Evolutionary conservation across 169 alveolate genomes (phyloP).

Genomic region (Cryptosporidium baileyi): DNA sequence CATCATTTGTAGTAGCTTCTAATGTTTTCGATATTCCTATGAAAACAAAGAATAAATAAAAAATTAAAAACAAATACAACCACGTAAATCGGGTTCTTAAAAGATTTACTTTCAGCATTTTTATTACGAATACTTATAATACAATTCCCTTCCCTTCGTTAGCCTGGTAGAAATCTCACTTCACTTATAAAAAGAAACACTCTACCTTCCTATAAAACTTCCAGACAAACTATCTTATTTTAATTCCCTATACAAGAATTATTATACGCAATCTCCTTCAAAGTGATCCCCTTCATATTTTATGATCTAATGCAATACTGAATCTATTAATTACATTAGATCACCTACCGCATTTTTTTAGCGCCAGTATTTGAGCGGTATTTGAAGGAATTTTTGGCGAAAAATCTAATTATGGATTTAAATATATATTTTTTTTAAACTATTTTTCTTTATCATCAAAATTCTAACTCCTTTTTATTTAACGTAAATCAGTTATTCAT

Average conservation of each 20-base stretch:
- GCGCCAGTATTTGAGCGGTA: background rate
- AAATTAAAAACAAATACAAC: slow-evolving; percentile 10
- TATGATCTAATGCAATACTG: slow-evolving; percentile 37
- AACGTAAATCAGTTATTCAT: too few species aligned
- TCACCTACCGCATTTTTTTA: background rate
- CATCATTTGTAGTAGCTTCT: background rate
- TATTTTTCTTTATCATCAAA: too few species aligned
- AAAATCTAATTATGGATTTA: too few species aligned
- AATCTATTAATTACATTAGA: slow-evolving; percentile 69
- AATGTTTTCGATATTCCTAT: background rate
- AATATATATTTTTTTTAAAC: too few species aligned
- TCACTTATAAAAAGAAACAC: background rate
- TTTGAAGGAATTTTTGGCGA: too few species aligned
- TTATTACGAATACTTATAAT: background rate
- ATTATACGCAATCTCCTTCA: slow-evolving; percentile 58
- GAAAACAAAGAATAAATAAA: background rate
- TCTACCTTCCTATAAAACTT: slow-evolving; percentile 19
- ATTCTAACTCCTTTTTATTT: too few species aligned
- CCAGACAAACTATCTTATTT: slow-evolving; percentile 5
- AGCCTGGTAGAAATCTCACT: background rate
- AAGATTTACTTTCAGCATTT: too few species aligned
- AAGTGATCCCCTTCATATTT: slow-evolving; percentile 20
- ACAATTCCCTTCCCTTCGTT: background rate
- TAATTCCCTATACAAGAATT: slow-evolving; percentile 47
- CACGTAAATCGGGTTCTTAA: too few species aligned